Evolutionary conservation across 1,139 yeast species (phyloP), one percentile per base, ranked within the genome.

Genomic region (Hyphopichia wangnamkhiaoensis): DNA sequence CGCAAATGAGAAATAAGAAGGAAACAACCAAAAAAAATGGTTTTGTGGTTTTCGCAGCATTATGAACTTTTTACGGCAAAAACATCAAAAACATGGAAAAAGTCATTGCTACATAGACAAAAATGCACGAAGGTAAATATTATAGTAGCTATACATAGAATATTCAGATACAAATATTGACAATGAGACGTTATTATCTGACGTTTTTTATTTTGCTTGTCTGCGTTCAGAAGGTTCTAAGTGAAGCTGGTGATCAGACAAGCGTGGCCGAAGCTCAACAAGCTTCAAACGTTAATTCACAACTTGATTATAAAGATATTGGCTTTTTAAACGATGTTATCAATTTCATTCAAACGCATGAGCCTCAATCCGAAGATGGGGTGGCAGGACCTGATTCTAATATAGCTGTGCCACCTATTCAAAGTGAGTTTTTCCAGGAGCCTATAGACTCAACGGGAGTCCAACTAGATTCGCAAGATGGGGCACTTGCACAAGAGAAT

Each of bases 11-110:
- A 21, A 21, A 21, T 21, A 10, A 7, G 10, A 16, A 28, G 15
- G 15, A 27, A 27, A 27, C 4, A 13, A 5, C n/a, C 19, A 16
- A 28, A 16, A 5, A 28, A 28, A 16, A 10, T 25, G 5, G 31
- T 16, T 28, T 30, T 30, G 33, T 30, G 33, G 33, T 10, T 18
- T 30, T 30, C 14, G 33, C 33, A 30, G 33, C 33, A 7, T 21
- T 7, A 21, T 7, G 7, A 10, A 10, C 7, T 7, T 21, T 21
- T 21, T 21, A 21, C 24, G 24, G 24, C 24, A 21, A 7, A 21
- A 21, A 21, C 7, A 21, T 7, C 10, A 21, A 10, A 10, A 10
- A 21, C 24, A 21, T n/a, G n/a, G n/a, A n/a, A n/a, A n/a, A n/a
- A n/a, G n/a, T n/a, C n/a, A n/a, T n/a, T n/a, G n/a, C n/a, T n/a